These are phyloP conservation scores for Wickerhamomyces chaumierensis DNA, from an alignment of 805 yeast genomes.

Conservation along the genomic window DNA sequence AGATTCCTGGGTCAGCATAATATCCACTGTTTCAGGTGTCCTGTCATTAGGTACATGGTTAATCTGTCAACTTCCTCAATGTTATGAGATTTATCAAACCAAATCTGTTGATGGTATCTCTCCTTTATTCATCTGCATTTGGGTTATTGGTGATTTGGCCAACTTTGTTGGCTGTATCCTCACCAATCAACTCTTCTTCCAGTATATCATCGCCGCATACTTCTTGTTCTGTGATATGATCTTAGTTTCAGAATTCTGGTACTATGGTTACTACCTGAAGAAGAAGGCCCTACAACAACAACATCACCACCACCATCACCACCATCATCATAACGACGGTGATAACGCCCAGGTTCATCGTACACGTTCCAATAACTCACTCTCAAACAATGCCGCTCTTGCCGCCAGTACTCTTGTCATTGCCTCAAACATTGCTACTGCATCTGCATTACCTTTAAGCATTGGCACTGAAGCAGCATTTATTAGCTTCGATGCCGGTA, in stretches of 20 bases:
- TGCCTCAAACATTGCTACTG: slow-evolving; percentile 17
- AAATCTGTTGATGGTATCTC: slow-evolving; percentile 53
- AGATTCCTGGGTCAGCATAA: slow-evolving; percentile 6
- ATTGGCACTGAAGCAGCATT: slow-evolving; percentile 1
- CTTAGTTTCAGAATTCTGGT: slow-evolving; percentile 58
- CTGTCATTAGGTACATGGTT: slow-evolving; percentile 32
- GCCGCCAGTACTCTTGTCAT: slow-evolving; percentile 8
- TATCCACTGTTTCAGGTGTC: slow-evolving; percentile 30
- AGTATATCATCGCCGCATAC: slow-evolving; percentile 58
- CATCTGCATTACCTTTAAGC: slow-evolving; percentile 11
- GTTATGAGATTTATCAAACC: slow-evolving; percentile 40
- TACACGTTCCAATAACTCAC: slow-evolving; percentile 1
- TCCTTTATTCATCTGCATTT: slow-evolving; percentile 36
- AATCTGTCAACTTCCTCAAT: slow-evolving; percentile 45
- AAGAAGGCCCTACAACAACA: slow-evolving; percentile 21
- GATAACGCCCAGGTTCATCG: slow-evolving; percentile 1
- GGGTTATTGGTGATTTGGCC: slow-evolving; percentile 33
- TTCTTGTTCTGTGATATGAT: slow-evolving; percentile 63
- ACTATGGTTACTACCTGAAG: slow-evolving; percentile 36
- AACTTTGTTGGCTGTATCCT: slow-evolving; percentile 60
- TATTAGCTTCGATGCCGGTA: slow-evolving; percentile 24
- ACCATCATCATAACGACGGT: not conserved
- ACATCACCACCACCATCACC: slow-evolving; percentile 21
- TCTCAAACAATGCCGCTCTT: slow-evolving; percentile 1
- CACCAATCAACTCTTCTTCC: slow-evolving; percentile 76